These are phyloP conservation scores for Fragaria vesca DNA, from an alignment of 306 rosid genomes.

Conservation along the genomic window DNA sequence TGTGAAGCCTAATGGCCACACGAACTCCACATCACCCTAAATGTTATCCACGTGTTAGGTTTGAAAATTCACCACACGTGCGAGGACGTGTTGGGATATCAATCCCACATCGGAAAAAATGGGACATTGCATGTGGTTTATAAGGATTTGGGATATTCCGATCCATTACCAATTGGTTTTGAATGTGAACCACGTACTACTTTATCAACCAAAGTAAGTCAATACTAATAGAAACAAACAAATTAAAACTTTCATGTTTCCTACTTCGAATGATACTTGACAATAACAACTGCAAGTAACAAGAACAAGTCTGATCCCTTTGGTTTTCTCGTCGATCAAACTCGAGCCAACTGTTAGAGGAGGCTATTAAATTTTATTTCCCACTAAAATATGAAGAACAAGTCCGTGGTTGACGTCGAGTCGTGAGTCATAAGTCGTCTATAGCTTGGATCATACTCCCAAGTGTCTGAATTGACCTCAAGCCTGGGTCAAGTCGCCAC, in stretches of 20 bases:
- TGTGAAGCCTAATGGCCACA: too few relatives aligned
- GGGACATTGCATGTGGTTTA: too few relatives aligned
- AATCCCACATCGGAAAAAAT: too few relatives aligned
- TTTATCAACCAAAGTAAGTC: background rate
- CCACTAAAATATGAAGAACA: background rate
- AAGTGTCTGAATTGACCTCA: background rate
- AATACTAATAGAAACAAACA: background rate
- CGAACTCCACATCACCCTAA: too few relatives aligned
- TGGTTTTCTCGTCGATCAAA: background rate
- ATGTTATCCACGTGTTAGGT: too few relatives aligned
- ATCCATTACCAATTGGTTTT: too few relatives aligned
- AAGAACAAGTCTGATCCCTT: slow-evolving; percentile 5
- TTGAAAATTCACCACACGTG: too few relatives aligned
- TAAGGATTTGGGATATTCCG: too few relatives aligned
- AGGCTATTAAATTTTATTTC: background rate
- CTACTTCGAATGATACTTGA: background rate
- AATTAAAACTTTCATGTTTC: background rate
- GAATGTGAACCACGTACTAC: too few relatives aligned
- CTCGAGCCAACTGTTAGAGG: background rate
- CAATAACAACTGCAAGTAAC: background rate
- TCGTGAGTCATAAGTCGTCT: slow-evolving; percentile 6
- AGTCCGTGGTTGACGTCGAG: background rate
- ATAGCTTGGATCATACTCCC: background rate
- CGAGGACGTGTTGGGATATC: too few relatives aligned
- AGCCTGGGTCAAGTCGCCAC: slow-evolving; percentile 1